phyloP scores from a whole-genome alignment of 352 stramenopile species.

The Phytophthora nicotianae region DNA sequence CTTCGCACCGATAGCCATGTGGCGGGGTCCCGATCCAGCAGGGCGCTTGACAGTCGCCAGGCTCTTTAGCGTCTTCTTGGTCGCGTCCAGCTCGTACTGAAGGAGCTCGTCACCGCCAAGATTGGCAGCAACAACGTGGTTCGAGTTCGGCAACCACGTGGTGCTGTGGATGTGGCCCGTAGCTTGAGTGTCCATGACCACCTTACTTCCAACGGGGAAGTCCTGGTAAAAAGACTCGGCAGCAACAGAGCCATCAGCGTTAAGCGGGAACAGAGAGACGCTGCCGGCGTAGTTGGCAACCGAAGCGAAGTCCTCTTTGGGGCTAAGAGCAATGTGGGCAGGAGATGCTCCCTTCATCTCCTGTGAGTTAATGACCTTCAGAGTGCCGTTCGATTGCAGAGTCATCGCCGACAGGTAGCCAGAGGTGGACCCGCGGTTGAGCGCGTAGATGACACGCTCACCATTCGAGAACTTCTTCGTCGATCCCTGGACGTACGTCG shows the following conservation, averaged over 20 bases:
- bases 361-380: conserved; percentile 52
- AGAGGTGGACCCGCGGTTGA: conserved; percentile 52
- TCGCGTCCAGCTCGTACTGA: conserved; percentile 50
- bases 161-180: conserved; percentile 64
- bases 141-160: conserved; percentile 52
- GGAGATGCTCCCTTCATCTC: conserved; percentile 52
- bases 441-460: conserved; percentile 49
- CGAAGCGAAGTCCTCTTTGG: conserved; percentile 51
- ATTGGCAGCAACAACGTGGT: conserved; percentile 52
- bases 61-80: conserved; percentile 42
- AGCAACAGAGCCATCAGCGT: conserved; percentile 45
- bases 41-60: conserved; percentile 26
- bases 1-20: conserved; percentile 60
- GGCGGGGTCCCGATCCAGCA: conserved; percentile 55
- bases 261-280: conserved; percentile 58
- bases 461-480: conserved; percentile 33
- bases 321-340: conserved; percentile 50
- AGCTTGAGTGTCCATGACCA: conserved; percentile 43
- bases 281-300: conserved; percentile 72
- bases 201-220: conserved; percentile 48
- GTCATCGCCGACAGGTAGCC: conserved; percentile 56
- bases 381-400: conserved; percentile 33
- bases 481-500: conserved; percentile 57
- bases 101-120: conserved; percentile 64
- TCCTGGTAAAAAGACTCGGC: conserved; percentile 42